Percentiles rank a stretch among this genome's conserved stretches.
Conservation (phyloP, 257 asterid species). For the Paraleonurus japonicus region DNA sequence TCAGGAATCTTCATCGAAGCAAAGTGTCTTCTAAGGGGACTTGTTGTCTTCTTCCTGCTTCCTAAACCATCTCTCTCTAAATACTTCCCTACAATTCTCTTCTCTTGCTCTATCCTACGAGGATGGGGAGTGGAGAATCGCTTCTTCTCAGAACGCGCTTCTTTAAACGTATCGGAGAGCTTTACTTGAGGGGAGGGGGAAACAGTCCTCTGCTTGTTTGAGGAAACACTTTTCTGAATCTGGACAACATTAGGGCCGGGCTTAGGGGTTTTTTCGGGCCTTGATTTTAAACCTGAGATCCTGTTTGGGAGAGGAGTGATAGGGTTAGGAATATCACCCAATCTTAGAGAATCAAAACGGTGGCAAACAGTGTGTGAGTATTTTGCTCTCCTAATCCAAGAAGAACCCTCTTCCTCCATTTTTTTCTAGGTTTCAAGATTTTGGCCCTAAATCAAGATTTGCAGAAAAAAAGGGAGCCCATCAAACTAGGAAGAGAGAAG, state of each 20-base stretch:
- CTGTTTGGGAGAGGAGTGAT: constrained; percentile 36
- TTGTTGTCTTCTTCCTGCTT: constrained; percentile 29
- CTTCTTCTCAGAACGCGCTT: constrained; percentile 60
- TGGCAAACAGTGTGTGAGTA: constrained; percentile 83
- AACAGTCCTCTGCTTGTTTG: constrained; percentile 58
- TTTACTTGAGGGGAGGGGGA: constrained; percentile 68
- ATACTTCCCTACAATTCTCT: constrained; percentile 37
- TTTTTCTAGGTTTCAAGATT: constrained; percentile 31
- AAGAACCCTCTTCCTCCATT: constrained; percentile 80
- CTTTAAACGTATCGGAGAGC: constrained; percentile 69
- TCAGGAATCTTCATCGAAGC: constrained; percentile 45
- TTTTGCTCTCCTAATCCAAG: constrained; percentile 90
- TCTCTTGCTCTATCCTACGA: constrained; percentile 44
- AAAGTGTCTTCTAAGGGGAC: constrained; percentile 48
- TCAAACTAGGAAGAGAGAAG: constrained; percentile 37
- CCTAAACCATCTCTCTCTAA: constrained; percentile 33
- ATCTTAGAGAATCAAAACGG: constrained; percentile 64
- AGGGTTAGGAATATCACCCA: constrained; percentile 43
- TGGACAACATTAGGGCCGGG: constrained; percentile 41
- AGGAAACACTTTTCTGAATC: constrained; percentile 42
- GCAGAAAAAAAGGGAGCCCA: constrained; percentile 32
- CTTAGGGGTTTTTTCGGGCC: constrained; percentile 32
- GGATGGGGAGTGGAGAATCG: constrained; percentile 67
- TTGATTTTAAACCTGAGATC: constrained; percentile 34
- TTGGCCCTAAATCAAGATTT: constrained; percentile 12